phyloP scores from a whole-genome alignment of 2,329 filamentous ascomycete species.

The Sporothrix brunneoviolacea region DNA sequence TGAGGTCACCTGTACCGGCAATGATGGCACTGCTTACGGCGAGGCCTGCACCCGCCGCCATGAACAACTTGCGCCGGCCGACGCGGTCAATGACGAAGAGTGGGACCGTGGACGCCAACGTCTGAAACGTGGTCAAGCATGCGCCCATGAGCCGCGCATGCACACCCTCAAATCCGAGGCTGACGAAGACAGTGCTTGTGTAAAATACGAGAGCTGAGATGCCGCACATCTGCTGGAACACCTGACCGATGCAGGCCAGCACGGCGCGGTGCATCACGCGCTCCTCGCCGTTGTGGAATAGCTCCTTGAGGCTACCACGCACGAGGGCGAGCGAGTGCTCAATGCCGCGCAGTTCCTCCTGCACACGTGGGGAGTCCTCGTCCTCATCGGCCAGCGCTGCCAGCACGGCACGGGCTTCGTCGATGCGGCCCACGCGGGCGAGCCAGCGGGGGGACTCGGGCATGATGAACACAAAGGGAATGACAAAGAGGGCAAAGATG shows the following conservation, averaged over 20 bases:
- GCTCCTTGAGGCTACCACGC: constrained; percentile 5
- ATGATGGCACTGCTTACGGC: constrained; percentile 9
- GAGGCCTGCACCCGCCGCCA: constrained; percentile 27
- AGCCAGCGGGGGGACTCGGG: constrained; percentile 53
- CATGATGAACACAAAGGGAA: constrained; percentile 38
- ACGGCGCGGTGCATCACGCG: constrained; percentile 27
- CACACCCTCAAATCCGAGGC: constrained; percentile 32
- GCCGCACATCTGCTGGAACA: constrained; percentile 14
- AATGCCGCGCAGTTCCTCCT: constrained; percentile 37
- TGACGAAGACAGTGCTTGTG: constrained; percentile 32
- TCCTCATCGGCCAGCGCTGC: constrained; percentile 10
- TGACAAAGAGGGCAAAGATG: constrained; percentile 26
- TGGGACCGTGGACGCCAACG: constrained; percentile 42
- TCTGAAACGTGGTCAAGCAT: constrained; percentile 50
- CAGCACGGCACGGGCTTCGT: constrained; percentile 37
- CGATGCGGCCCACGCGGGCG: constrained; percentile 46
- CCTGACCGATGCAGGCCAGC: constrained; percentile 20
- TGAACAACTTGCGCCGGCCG: constrained; percentile 44
- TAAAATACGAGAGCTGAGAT: constrained; percentile 34
- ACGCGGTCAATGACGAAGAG: constrained; percentile 38
- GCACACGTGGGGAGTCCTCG: constrained; percentile 40
- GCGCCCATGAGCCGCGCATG: constrained; percentile 35
- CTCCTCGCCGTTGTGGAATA: constrained; percentile 43
- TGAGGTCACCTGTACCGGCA: constrained; percentile 15
- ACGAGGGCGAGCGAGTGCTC: constrained; percentile 12